Evolutionary conservation across 352 stramenopile genomes (phyloP).

Genomic region (Phytophthora aleatoria): DNA sequence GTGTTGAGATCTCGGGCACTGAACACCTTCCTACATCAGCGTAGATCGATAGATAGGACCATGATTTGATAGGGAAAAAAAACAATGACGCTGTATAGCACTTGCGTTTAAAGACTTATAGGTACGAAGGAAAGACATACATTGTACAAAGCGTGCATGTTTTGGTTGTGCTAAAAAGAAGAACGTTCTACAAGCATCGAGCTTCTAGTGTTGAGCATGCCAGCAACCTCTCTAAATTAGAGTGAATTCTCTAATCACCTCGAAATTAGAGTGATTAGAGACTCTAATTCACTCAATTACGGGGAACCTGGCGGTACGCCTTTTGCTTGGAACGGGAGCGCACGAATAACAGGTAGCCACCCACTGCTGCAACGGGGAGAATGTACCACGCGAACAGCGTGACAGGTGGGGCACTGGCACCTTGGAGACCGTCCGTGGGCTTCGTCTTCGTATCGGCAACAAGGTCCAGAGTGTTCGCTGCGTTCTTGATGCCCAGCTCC

Average conservation of each 20-base stretch:
- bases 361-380: slow-evolving; percentile 65
- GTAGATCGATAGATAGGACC: slow-evolving; percentile 25
- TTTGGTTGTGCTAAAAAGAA: not conserved
- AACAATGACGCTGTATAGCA: slow-evolving; percentile 5
- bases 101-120: not conserved
- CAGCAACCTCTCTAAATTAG: slow-evolving; percentile 2
- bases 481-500: slow-evolving; percentile 67
- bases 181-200: not conserved
- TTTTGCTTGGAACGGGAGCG: slow-evolving; percentile 51
- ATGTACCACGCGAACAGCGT: slow-evolving; percentile 86
- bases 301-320: slow-evolving; percentile 38
- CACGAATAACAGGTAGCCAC: slow-evolving; percentile 70
- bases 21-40: slow-evolving; percentile 34
- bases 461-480: slow-evolving; percentile 58
- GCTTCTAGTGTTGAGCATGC: not conserved
- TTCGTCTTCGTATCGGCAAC: slow-evolving; percentile 42
- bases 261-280: not conserved
- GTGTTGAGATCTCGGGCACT: slow-evolving; percentile 43
- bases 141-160: not conserved
- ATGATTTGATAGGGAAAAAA: slow-evolving; percentile 15
- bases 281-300: slow-evolving; percentile 35
- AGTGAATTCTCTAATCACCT: not conserved
- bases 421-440: slow-evolving; percentile 50
- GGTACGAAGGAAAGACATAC: slow-evolving; percentile 7
- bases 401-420: slow-evolving; percentile 55